Evolutionary conservation across 345 rosid genomes (phyloP), one percentile per base, ranked within the genome.

Genomic region (Camelina laxa): DNA sequence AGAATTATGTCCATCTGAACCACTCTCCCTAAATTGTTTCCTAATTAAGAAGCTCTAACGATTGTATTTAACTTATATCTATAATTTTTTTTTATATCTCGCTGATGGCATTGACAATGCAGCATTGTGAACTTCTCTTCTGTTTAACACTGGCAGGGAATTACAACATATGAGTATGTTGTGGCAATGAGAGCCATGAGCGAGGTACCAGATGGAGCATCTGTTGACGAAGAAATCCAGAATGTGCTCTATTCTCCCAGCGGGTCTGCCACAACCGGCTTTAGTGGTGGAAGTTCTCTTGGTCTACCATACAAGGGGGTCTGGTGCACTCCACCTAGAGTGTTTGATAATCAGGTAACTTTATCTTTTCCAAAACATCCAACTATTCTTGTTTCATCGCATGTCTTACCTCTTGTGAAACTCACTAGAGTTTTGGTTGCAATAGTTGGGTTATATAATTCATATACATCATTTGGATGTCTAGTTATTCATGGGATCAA

Each of bases 251-350:
- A 89, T 80, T 93, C 96, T 74, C 97, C 98, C 61, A 61, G 94
- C 4, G 94, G 97, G 65, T 93, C 98, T 36, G 86, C 93, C 36
- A 89, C 96, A 70, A 89, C 96, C 30, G 98, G 96, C 48, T 62
- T 87, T 80, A 93, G 98, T 72, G 96, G 92, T 48, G 96, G 97
- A 78, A 91, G 97, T 79, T 93, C 96, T 78, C 81, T 89, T 19
- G 94, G 94, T 36, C 82, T 87, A 71, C 91, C 87, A 80, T 83
- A 88, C 80, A 91, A 84, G 65, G 96, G 92, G n/a, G 87, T 85
- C 64, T 93, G 98, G 98, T 93, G 98, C 80, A 91, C 97, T 53
- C 96, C 97, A 80, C 98, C 98, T 22, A 82, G 98, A 83, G 87
- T 93, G 58, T 93, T 89, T 77, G 98, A 93, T 82, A 82, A 93